Base-by-base conservation (phyloP, 352 stramenopile genomes). In the Phytophthora brassicae region DNA sequence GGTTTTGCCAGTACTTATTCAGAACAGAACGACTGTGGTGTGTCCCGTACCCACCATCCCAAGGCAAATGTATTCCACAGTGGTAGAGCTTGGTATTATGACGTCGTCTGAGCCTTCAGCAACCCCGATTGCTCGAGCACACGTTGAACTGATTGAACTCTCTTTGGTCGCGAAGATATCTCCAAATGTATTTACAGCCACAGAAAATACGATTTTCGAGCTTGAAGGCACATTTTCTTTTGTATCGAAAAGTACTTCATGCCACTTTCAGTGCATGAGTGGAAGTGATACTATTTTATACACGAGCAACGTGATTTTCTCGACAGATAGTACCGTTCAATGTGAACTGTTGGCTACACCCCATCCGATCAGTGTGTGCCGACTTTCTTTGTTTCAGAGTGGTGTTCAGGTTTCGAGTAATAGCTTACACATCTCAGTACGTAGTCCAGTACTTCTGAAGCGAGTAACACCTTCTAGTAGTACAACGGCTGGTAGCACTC, bases 191-290 rank as follows among this genome's bases (percentile, higher is more conserved):
- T 68, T 14, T 16, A 29, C 22, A 5, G 22, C 56, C n/a, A 56
- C 38, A 17, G 31, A 41, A 31, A 68, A 36, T 8, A 51, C 47
- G 39, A 26, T 35, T 16, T 77, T 81, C 17, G 28, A 68, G 39
- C 38, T 84, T 16, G 49, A 68, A 54, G 74, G 74, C 4, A 36
- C 16, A 2, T 84, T 81, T 49, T 38, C 26, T 17, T 71, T 75
- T 36, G 28, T 53, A 8, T 68, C 60, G 12, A 53, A 64, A 39
- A 31, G 56, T 17, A 51, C 56, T 7, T 22, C 17, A 6, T 84
- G 74, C 31, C 42, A 56, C 20, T 67, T 79, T 16, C 53, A 38
- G 6, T 81, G 69, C 33, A 44, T 16, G 22, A 65, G 14, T 16
- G 41, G 9, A 6, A 44, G 7, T 23, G 24, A 13, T 6, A 45